Base-by-base conservation (phyloP, 148 eudicot species). In the Chenopodium quinoa region DNA sequence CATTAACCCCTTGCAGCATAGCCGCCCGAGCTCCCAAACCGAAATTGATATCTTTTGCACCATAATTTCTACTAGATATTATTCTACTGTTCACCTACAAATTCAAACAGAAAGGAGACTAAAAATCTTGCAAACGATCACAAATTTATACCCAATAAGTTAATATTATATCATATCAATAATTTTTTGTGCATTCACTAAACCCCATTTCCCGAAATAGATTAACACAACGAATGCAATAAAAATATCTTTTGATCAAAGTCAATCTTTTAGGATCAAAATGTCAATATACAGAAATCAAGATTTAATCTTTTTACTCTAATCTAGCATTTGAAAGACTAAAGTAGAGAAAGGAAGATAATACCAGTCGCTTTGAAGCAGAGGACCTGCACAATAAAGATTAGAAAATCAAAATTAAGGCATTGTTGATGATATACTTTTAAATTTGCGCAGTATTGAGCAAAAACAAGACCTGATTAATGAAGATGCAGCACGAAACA, bases 1-100 rank as follows among this genome's bases (percentile, higher is more conserved):
- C 97, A 85, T 96, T 91, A 76, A 93, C 99, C 74, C 99, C 99
- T 75, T 87, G 89, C 25, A 96, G 86, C 97, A 96, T 90, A 2
- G 94, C 95, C 5, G 90, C 92, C 74, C 98, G 90, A 85, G 98
- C 99, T 72, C 79, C 88, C 29, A 62, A 69, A 16, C 99, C 99
- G 48, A 92, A 96, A 83, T 8, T 87, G 75, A 96, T 91, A 79
- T 96, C 99, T 82, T 96, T 96, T 31, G 99, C 98, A 67, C 84
- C 97, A 90, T 92, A 96, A 83, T 84, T 88, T 84, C 99, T 93
- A 72, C 87, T 86, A 67, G 77, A 70, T 25, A 87, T 20, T 71
- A 89, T 44, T 86, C 91, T 84, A 85, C 91, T 81, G 54, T 69
- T 75, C 56, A 85, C 91, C 97, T 95, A 83, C 69, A 73, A 72